phyloP scores from a whole-genome alignment of 2,329 filamentous ascomycete species.

The Trichophyton simii region DNA sequence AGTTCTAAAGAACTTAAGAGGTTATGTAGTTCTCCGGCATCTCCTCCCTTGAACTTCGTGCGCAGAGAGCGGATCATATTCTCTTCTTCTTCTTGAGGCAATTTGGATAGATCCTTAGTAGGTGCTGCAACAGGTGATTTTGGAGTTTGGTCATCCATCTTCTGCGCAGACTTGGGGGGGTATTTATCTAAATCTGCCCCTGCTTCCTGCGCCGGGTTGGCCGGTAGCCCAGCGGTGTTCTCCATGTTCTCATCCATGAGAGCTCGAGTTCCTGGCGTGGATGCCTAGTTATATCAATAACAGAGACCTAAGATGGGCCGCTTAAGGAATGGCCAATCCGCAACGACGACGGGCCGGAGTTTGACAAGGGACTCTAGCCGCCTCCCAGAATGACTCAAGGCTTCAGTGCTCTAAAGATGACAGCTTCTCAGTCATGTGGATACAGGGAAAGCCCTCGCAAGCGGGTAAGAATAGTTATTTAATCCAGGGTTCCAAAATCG shows the following conservation, averaged over 20 bases:
- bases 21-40: constrained; percentile 19
- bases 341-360: background rate
- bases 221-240: background rate
- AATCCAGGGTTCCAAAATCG: background rate
- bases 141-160: background rate
- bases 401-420: background rate
- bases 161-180: background rate
- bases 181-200: constrained; percentile 1
- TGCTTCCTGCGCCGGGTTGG: background rate
- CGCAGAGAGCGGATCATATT: constrained; percentile 26
- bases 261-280: background rate
- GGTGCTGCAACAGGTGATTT: constrained; percentile 15
- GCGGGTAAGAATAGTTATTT: constrained; percentile 1
- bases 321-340: background rate
- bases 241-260: background rate
- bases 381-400: background rate
- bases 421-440: background rate
- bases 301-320: background rate
- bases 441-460: background rate
- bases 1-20: constrained; percentile 22
- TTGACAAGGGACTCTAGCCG: background rate
- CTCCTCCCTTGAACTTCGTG: constrained; percentile 19
- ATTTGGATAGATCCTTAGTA: constrained; percentile 10
- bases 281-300: background rate
- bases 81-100: constrained; percentile 22